phyloP scores from a whole-genome alignment of 2,329 filamentous ascomycete genomes.

The Xylariaceae sp. region DNA sequence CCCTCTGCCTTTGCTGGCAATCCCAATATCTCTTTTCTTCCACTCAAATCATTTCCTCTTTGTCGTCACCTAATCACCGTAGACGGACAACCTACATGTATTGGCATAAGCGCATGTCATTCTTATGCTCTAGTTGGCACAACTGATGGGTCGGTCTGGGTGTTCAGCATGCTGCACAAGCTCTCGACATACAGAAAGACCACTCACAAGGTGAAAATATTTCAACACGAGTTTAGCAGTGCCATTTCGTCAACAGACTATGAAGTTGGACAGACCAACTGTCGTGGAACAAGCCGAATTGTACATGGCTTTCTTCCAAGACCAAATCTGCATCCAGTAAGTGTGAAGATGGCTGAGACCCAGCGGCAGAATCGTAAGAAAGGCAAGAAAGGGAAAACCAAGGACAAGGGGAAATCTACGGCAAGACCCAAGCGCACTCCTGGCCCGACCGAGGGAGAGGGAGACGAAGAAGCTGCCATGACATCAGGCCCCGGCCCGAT shows the following conservation, averaged over 20 bases:
- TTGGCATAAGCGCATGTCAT: slow-evolving; percentile 48
- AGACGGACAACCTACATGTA: slow-evolving; percentile 47
- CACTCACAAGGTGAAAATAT: slow-evolving; percentile 41
- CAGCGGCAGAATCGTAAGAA: slow-evolving; percentile 31
- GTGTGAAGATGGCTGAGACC: slow-evolving; percentile 33
- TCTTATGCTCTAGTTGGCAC: slow-evolving; percentile 52
- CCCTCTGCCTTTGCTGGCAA: slow-evolving; percentile 51
- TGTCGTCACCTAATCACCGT: slow-evolving; percentile 49
- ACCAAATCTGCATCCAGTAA: slow-evolving; percentile 43
- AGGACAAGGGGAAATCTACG: slow-evolving; percentile 29
- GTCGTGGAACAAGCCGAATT: slow-evolving; percentile 48
- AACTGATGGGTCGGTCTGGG: slow-evolving; percentile 51
- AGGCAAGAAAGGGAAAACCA: slow-evolving; percentile 27
- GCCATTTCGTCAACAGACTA: slow-evolving; percentile 10
- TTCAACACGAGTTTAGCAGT: slow-evolving; percentile 52
- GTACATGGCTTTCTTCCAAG: slow-evolving; percentile 50
- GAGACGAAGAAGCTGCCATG: slow-evolving; percentile 22
- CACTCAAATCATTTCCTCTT: slow-evolving; percentile 49
- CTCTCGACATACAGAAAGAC: slow-evolving; percentile 40
- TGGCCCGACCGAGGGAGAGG: slow-evolving; percentile 27
- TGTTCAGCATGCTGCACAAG: slow-evolving; percentile 42
- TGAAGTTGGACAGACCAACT: slow-evolving; percentile 10
- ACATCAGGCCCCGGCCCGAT: slow-evolving; percentile 33
- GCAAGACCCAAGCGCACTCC: slow-evolving; percentile 18
- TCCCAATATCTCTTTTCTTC: slow-evolving; percentile 50